Evolutionary conservation across 768 basidiomycete species (phyloP), one percentile per base, ranked within the genome.

Genomic region (Gymnopilus dilepis): DNA sequence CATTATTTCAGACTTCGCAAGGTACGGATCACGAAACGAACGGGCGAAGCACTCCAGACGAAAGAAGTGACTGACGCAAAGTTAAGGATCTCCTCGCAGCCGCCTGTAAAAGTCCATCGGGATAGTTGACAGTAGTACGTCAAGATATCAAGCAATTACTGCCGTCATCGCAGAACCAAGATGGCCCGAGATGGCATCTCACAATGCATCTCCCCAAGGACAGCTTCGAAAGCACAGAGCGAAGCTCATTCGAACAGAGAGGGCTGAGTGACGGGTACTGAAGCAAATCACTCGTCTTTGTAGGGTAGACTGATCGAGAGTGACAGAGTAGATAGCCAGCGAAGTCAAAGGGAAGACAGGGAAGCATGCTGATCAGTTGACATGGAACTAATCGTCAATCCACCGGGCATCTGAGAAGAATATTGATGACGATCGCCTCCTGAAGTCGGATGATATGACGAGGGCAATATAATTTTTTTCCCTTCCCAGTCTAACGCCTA

Each of bases 21-120:
- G 60, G 62, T 58, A 64, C 62, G 60, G 65, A 71, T 71, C 68
- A 71, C 68, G 70, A 71, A 68, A 69, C 55, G 51, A 71, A 61
- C 70, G 70, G 70, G 64, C 15, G 60, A 64, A 60, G 64, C 59
- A 61, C 47, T 59, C 17, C 37, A 50, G 56, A 60, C 56, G 54
- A 60, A 59, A 56, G 34, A 48, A 45, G 51, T 40, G 38, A 51
- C 53, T 59, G 15, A 53, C 48, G 48, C 6, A 33, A 42, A 42
- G 31, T 53, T 38, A 56, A 48, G 2, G 24, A 37, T 45, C 13
- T 34, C 31, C 24, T 33, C 37, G 38, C 40, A 50, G 37, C 22
- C 55, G 19, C 30, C 43, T 57, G 43, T 30, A 34, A 4, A 57
- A 57, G 19, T 57, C 21, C 56, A 31, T 31, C 24, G n/a, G 56